Evolutionary conservation across 768 basidiomycete genomes (phyloP).

Genomic region (Russula emetica): DNA sequence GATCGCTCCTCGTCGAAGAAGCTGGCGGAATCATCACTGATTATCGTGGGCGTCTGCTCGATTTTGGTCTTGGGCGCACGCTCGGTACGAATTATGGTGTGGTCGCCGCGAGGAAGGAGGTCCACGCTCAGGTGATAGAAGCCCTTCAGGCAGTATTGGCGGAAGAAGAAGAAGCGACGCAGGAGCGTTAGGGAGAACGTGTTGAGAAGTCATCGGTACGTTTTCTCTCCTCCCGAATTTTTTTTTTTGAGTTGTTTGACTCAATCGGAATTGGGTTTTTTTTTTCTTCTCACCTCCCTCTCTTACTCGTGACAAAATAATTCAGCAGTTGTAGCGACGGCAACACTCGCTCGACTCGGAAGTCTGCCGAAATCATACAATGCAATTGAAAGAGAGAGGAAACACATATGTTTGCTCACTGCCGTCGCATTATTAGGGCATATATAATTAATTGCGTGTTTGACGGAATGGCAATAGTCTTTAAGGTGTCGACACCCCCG

Average conservation of each 20-base stretch:
- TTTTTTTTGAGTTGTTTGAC: neutral
- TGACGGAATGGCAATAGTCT: neutral
- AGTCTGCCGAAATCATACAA: neutral
- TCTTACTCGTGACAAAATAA: neutral
- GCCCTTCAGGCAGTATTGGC: slow-evolving; percentile 60
- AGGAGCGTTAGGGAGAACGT: neutral
- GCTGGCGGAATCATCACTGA: slow-evolving; percentile 88
- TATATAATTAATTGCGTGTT: too few species aligned
- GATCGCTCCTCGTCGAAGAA: slow-evolving; percentile 78
- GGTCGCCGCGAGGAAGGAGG: slow-evolving; percentile 70
- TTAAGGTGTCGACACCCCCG: neutral
- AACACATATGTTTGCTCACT: too few species aligned
- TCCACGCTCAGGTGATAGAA: slow-evolving; percentile 63
- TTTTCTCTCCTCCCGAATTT: neutral
- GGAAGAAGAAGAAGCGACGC: neutral
- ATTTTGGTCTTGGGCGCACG: slow-evolving; percentile 85
- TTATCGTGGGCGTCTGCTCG: slow-evolving; percentile 67
- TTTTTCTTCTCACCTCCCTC: neutral
- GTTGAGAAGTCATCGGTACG: slow-evolving; percentile 2
- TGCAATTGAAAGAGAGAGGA: too few species aligned
- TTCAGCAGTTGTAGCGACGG: neutral
- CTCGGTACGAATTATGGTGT: slow-evolving; percentile 85
- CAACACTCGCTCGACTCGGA: neutral
- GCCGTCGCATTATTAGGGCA: neutral
- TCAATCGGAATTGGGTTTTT: neutral